These are phyloP conservation scores for Citrullus mucosospermus DNA, from an alignment of 306 rosid species.

Conservation along the genomic window DNA sequence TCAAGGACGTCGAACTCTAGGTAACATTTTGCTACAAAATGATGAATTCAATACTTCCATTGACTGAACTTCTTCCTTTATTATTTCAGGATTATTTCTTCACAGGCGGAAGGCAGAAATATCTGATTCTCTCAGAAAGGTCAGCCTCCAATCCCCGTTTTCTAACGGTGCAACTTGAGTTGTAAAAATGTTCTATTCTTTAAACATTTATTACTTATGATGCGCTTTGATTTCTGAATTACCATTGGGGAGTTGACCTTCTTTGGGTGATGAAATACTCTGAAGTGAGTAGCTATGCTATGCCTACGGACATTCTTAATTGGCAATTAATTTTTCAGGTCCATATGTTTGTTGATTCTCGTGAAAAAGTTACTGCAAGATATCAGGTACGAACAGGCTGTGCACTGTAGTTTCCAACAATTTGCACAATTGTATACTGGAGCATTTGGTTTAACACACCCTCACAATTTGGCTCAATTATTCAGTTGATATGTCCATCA, in stretches of 20 bases:
- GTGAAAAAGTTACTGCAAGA: constrained; percentile 89
- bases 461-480: background rate
- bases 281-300: background rate
- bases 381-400: constrained; percentile 52
- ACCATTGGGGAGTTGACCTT: background rate
- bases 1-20: constrained; percentile 86
- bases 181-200: background rate
- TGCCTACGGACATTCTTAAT: background rate
- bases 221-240: background rate
- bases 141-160: constrained; percentile 19
- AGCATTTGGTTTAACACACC: constrained; percentile 6
- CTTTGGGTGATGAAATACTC: background rate
- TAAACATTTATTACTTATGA: background rate
- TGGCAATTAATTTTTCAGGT: constrained; percentile 31
- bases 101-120: constrained; percentile 77
- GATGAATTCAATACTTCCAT: background rate
- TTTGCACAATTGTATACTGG: background rate
- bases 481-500: constrained; percentile 78
- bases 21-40: constrained; percentile 30
- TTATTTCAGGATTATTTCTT: constrained; percentile 75
- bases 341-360: constrained; percentile 68
- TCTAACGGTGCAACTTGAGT: background rate
- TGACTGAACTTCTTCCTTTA: constrained; percentile 3
- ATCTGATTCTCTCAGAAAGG: constrained; percentile 50
- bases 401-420: background rate